Base-by-base conservation (phyloP, 2,329 filamentous ascomycete species). In the Penicillium sclerotiorum region DNA sequence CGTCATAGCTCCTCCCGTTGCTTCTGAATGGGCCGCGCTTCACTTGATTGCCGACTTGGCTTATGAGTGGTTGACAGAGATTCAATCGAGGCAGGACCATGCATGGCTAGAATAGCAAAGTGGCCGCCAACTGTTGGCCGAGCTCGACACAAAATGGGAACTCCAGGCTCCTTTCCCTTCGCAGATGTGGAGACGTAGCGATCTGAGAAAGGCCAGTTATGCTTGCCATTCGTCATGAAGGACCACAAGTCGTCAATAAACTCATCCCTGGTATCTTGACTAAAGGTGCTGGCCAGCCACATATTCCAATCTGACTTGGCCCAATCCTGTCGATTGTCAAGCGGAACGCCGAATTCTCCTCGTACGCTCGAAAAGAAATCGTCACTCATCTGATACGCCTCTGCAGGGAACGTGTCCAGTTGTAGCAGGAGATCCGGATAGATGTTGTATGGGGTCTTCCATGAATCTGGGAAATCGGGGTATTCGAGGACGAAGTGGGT, bases 301-400 rank as follows among this genome's bases (percentile, higher is more conserved):
- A 75, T 71, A 50, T 73, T 73, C 75, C 72, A 74, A 52, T 77
- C 73, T 2, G 69, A 71, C 53, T 77, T 76, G 28, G 64, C 68
- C 69, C 71, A 77, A 22, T 71, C 60, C 21, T 72, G 70, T 21
- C 66, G 56, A 42, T 66, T 63, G 35, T 75, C 72, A 5, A 77
- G 64, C 5, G 73, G 57, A 0, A 77, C 68, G 8, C 73, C 73
- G 23, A 66, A 71, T 27, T 67, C 54, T 4, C 60, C 60, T 6
- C 68, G 64, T 11, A 73, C 64, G 21, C 18, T 40, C 5, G 62
- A 61, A 53, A 75, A 75, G 46, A 73, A 76, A 0, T 53, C 44
- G 18, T 57, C 63, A 27, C 69, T 62, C 66, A 74, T 75, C 8
- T 60, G 50, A 50, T 71, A 68, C 5, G 69, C 66, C 4, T 56